These are phyloP conservation scores for Dendrocalamus latiflorus DNA, from an alignment of 202 grass and related monocot genomes.

Conservation along the genomic window DNA sequence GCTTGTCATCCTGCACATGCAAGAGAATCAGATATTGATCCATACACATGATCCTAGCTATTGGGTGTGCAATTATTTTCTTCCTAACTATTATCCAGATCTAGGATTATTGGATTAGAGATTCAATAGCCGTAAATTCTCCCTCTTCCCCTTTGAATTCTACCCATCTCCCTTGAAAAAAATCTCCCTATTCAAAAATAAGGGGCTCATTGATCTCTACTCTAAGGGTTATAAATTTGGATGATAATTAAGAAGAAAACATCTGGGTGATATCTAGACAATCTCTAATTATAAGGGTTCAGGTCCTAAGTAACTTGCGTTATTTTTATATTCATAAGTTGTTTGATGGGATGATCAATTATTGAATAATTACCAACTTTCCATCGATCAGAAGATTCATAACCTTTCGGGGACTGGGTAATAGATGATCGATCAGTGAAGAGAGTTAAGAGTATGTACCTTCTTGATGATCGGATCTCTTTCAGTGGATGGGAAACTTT, in stretches of 20 bases:
- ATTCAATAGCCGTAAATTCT: no score
- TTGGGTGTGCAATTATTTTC: not conserved
- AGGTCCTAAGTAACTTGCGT: not conserved
- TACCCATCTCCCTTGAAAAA: no score
- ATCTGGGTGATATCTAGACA: no score
- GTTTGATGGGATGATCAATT: not conserved
- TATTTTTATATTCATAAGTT: not conserved
- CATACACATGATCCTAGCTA: not conserved
- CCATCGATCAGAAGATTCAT: not conserved
- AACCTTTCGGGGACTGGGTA: not conserved
- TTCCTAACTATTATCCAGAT: no score
- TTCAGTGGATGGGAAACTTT: constrained; percentile 29
- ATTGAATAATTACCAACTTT: not conserved
- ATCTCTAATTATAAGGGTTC: not conserved
- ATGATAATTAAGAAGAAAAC: no score
- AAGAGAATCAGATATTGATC: not conserved
- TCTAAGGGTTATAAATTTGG: no score
- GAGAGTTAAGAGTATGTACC: not conserved
- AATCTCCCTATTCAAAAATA: no score
- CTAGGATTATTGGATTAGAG: no score
- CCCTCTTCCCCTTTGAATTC: no score
- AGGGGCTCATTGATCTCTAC: no score
- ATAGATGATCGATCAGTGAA: not conserved
- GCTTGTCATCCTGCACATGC: constrained; percentile 30
- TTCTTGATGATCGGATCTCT: constrained; percentile 18